Conservation (phyloP, 2,329 filamentous ascomycete species). For the Zarea fungicola region DNA sequence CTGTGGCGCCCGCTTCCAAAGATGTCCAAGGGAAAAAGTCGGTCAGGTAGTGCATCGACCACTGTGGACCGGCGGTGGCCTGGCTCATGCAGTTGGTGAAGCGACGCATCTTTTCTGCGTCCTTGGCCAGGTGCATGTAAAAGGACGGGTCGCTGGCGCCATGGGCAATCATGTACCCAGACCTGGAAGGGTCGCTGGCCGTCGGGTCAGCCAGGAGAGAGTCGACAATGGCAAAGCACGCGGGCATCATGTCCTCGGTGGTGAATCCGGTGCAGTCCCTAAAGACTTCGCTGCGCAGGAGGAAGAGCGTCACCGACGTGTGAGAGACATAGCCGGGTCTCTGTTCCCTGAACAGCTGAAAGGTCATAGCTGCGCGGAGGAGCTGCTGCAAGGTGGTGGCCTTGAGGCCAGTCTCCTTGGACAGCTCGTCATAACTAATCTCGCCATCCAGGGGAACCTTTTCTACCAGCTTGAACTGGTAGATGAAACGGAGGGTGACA, state of each 20-base stretch:
- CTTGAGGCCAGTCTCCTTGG: conserved; percentile 1
- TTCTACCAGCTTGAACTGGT: background rate
- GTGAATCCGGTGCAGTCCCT: background rate
- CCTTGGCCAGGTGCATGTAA: background rate
- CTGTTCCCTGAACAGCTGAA: background rate
- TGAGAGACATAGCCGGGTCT: background rate
- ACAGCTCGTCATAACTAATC: conserved; percentile 2
- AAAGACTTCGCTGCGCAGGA: background rate
- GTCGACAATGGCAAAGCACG: background rate
- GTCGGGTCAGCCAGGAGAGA: background rate
- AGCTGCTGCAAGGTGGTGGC: background rate
- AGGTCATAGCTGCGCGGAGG: background rate
- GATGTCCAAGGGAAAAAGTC: conserved; percentile 9
- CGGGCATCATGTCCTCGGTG: conserved; percentile 1
- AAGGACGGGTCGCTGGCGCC: background rate
- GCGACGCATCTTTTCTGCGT: background rate
- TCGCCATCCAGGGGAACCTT: conserved; percentile 1
- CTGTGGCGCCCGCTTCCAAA: conserved; percentile 8
- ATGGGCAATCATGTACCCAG: background rate
- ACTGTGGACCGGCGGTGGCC: background rate
- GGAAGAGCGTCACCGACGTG: background rate
- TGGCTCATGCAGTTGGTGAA: background rate
- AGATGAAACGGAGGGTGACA: conserved; percentile 4
- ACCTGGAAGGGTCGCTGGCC: background rate
- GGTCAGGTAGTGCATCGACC: background rate